Evolutionary conservation across 2,329 filamentous ascomycete genomes (phyloP), one percentile per base, ranked within the genome.

Genomic region (Hirsutella thompsonii): DNA sequence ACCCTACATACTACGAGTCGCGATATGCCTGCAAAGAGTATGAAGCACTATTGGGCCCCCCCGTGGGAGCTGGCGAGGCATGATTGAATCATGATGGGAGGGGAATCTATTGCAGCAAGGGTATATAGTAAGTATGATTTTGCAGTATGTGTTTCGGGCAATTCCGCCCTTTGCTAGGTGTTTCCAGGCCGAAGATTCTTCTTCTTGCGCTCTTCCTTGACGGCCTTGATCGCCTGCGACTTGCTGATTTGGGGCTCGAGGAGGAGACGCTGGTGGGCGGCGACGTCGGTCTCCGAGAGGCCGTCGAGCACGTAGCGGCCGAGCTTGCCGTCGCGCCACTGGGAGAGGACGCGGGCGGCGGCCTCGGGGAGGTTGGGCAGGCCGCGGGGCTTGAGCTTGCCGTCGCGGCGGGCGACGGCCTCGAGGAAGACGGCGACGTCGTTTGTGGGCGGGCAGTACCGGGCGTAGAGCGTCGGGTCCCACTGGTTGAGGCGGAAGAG

Each of bases 301-400:
- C 86, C 75, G 55, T 98, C 92, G 26, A 98, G 68, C 18, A 87
- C 63, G 54, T 93, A 92, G 33, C 64, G 70, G 0, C 89, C 90
- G 42, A 96, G 55, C 23, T 75, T 65, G 2, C 92, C 92, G 20
- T 68, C 70, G 39, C 89, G 74, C 84, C 87, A 98, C 55, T 81
- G 76, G 52, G 88, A 80, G 11, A 96, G 72, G 43, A 94, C 68
- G 72, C 85, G 86, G 29, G 87, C 63, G 2, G 89, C 89, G 2
- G 87, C 79, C 8, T 76, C 76, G 40, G 88, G 81, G 20, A 75
- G 62, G 54, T 85, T 80, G 0, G 82, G 79, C 9, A 71, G 59
- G 0, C 86, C 88, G 2, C 86, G 84, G 47, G 81, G 81, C 37
- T 72, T 70, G 39, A 96, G 61, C 47, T 86, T 76, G 8, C 92